These are phyloP conservation scores for Auricularia auricula-judae DNA, from an alignment of 768 basidiomycete genomes.

Conservation along the genomic window DNA sequence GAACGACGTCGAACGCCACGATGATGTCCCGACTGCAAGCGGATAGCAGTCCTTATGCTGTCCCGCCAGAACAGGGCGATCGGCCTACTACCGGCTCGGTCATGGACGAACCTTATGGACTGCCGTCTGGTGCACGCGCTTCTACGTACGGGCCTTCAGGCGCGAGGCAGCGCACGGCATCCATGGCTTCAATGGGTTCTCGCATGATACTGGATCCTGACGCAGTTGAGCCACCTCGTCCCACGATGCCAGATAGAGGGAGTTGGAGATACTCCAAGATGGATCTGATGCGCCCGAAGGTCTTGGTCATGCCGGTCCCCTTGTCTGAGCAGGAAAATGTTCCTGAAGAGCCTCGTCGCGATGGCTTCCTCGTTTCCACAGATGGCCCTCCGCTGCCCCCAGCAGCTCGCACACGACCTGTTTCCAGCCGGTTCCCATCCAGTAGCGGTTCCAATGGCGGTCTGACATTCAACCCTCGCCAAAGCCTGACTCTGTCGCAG, in stretches of 20 bases:
- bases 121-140: neutral
- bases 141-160: neutral
- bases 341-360: conserved; percentile 24
- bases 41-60: conserved; percentile 1
- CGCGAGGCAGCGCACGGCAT: conserved; percentile 5
- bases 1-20: conserved; percentile 42
- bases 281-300: conserved; percentile 76
- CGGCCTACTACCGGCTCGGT: neutral
- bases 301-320: conserved; percentile 91
- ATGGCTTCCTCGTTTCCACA: conserved; percentile 51
- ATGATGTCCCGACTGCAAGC: conserved; percentile 1
- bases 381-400: conserved; percentile 74
- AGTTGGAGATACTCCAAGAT: conserved; percentile 37
- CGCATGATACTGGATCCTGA: conserved; percentile 45
- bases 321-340: conserved; percentile 36
- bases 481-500: conserved; percentile 65
- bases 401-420: conserved; percentile 47
- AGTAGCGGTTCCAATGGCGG: conserved; percentile 34
- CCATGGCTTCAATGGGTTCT: conserved; percentile 48
- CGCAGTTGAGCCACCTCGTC: conserved; percentile 28
- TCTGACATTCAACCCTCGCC: conserved; percentile 68
- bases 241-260: conserved; percentile 4
- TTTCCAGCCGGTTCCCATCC: conserved; percentile 28
- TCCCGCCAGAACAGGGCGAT: neutral
- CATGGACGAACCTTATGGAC: neutral